Base-by-base conservation (phyloP, 257 asterid species). In the Solanum clarkiae region DNA sequence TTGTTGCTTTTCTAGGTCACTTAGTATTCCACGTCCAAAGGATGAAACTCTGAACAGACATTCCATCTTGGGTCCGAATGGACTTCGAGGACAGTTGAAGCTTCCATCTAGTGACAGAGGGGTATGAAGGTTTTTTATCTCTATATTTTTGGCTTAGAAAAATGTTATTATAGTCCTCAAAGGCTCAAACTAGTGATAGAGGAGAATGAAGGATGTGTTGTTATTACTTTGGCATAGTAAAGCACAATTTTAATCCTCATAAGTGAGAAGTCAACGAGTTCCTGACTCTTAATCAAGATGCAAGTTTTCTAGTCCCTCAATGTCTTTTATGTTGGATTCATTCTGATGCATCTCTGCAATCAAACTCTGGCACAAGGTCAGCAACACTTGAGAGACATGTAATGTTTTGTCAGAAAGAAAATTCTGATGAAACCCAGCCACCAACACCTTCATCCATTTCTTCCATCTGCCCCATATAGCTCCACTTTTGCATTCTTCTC, bases 1-100 rank as follows among this genome's bases (percentile, higher is more conserved):
- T 11, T 77, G 80, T 72, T 81, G 17, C 84, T 88, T 87, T 81
- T 53, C 45, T 84, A 96, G 99, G 87, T 85, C 97, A 54, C 85
- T 89, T 77, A 92, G 87, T 87, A 80, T 92, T 80, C 95, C 93
- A 62, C 98, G 91, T 22, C 93, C 99, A 44, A 94, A 85, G 91
- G 98, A 93, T 80, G 98, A 96, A 90, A 94, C 98, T 84, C 97
- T 96, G 86, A 89, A 93, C 85, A 94, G 93, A 86, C 99, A 94
- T 91, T 96, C 98, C 59, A 93, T 96, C 89, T 90, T 96, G 89
- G 98, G 98, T 83, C 98, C 98, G 77, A 92, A 89, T 87, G 98
- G 98, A 86, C 99, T 96, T 87, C 90, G 80, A 82, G 97, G 97
- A 84, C 94, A 91, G 84, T 92, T 97, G 98, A 97, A 91, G 87